Evolutionary conservation across 371 early-diverging fungal species (phyloP).

Genomic region (Lichtheimia hyalospora): DNA sequence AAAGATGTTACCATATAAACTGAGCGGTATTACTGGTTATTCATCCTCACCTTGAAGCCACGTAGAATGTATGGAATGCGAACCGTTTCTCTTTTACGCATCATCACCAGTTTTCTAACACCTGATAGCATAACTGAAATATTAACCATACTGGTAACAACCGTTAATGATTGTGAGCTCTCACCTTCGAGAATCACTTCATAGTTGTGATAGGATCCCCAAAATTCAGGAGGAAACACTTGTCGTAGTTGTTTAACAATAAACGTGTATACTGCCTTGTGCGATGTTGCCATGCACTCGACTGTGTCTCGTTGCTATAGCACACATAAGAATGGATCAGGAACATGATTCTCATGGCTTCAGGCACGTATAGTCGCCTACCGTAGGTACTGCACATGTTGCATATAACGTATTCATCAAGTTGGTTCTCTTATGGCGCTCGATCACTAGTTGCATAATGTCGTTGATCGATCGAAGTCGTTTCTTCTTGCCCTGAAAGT

Average conservation of each 20-base stretch:
- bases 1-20: neutral
- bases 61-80: conserved; percentile 45
- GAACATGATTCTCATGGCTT: too few species aligned
- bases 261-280: conserved; percentile 8
- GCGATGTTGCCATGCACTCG: too few species aligned
- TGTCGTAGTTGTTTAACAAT: conserved; percentile 18
- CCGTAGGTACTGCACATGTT: neutral
- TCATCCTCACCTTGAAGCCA: conserved; percentile 53
- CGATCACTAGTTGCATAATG: neutral
- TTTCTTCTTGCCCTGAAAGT: neutral
- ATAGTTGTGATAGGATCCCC: conserved; percentile 55
- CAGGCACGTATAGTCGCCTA: neutral
- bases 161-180: neutral
- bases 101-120: conserved; percentile 44
- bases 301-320: too few species aligned
- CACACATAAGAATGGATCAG: too few species aligned
- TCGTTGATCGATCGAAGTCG: neutral
- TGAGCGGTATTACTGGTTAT: neutral
- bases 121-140: conserved; percentile 20
- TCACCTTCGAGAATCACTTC: conserved; percentile 43
- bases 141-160: neutral
- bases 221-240: conserved; percentile 53
- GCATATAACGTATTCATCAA: neutral
- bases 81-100: conserved; percentile 61
- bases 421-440: neutral